phyloP scores from a whole-genome alignment of 768 basidiomycete species.

The Panellus pusillus region DNA sequence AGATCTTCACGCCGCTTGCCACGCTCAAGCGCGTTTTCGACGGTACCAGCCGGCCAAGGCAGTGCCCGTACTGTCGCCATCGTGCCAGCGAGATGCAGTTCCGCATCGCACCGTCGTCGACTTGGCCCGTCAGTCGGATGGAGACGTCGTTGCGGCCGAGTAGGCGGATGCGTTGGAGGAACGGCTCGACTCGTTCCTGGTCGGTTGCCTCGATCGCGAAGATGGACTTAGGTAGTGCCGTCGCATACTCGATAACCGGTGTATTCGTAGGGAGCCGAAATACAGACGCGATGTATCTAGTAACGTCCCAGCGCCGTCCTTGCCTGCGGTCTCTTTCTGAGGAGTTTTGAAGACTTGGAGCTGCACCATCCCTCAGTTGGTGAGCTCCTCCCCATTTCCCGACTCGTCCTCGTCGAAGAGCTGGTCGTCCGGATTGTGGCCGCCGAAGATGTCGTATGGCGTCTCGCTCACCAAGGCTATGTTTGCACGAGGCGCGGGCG shows the following conservation, averaged over 20 bases:
- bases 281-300: too few relatives aligned
- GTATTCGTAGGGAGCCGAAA: too few relatives aligned
- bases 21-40: background rate
- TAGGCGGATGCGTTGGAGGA: conserved; percentile 9
- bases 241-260: background rate
- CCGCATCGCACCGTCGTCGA: conserved; percentile 7
- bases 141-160: background rate
- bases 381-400: too few relatives aligned
- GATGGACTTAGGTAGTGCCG: background rate
- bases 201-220: background rate
- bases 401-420: too few relatives aligned
- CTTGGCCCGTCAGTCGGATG: conserved; percentile 2
- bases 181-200: background rate
- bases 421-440: too few relatives aligned
- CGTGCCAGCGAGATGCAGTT: background rate
- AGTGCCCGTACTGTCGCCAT: conserved; percentile 8
- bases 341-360: too few relatives aligned
- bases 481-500: background rate
- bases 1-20: too few relatives aligned
- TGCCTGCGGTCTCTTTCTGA: too few relatives aligned
- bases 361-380: too few relatives aligned
- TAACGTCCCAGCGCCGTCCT: too few relatives aligned
- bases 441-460: background rate
- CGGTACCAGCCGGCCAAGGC: background rate
- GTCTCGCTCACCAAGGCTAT: background rate